These are phyloP conservation scores for Limnanthes douglasii DNA, from an alignment of 345 rosid species.

Conservation along the genomic window DNA sequence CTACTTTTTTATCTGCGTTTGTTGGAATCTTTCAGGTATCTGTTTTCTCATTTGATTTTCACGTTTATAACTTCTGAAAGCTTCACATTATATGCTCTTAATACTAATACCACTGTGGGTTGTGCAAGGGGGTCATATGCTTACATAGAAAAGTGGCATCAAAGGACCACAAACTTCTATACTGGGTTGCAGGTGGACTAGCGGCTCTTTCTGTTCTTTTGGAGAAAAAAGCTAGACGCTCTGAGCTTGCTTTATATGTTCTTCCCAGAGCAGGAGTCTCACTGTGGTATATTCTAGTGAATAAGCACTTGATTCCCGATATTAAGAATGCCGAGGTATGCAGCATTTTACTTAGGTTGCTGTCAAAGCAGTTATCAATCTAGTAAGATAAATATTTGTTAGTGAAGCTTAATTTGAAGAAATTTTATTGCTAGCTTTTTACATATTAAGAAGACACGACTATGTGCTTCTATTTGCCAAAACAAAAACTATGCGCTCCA, in stretches of 20 bases:
- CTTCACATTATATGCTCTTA: constrained; percentile 6
- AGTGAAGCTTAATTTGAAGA: too few species aligned
- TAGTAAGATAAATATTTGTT: background rate
- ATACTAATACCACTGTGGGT: constrained; percentile 7
- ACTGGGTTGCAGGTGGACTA: constrained; percentile 83
- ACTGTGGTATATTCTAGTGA: constrained; percentile 79
- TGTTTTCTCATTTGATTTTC: constrained; percentile 4
- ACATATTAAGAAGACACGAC: too few species aligned
- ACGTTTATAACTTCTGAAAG: background rate
- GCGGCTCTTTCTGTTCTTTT: constrained; percentile 87
- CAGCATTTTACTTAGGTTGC: background rate
- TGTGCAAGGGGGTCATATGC: constrained; percentile 73
- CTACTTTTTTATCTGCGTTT: constrained; percentile 91
- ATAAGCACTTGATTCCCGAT: constrained; percentile 76
- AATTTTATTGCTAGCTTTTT: too few species aligned
- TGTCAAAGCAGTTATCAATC: background rate
- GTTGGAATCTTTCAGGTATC: constrained; percentile 96
- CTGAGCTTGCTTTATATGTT: constrained; percentile 93
- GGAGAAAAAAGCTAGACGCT: constrained; percentile 88
- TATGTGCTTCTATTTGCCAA: too few species aligned
- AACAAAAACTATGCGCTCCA: too few species aligned
- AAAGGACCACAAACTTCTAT: constrained; percentile 88
- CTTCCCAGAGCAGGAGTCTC: constrained; percentile 98
- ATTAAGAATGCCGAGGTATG: constrained; percentile 87
- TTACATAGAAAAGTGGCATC: constrained; percentile 70